These are phyloP conservation scores for Epichloe gansuensis DNA, from an alignment of 2,329 filamentous ascomycete species.

Conservation along the genomic window DNA sequence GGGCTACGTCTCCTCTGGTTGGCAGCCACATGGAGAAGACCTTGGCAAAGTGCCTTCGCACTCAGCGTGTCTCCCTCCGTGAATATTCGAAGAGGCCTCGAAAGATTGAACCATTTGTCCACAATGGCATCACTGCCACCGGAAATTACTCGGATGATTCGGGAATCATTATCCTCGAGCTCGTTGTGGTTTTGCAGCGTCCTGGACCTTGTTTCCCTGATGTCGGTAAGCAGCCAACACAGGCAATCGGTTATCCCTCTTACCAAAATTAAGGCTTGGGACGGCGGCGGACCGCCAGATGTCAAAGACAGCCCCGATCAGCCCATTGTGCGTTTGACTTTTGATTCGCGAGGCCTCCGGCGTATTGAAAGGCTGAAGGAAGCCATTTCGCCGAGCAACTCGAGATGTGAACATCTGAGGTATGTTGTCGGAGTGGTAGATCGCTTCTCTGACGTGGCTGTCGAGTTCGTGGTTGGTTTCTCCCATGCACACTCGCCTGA, in stretches of 20 bases:
- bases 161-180: neutral
- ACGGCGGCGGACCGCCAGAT: neutral
- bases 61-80: neutral
- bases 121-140: neutral
- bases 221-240: neutral
- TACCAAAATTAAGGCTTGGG: slow-evolving; percentile 1
- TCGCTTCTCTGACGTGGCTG: slow-evolving; percentile 1
- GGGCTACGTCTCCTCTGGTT: neutral
- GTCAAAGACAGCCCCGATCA: neutral
- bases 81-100: neutral
- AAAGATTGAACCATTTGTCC: neutral
- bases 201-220: neutral
- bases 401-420: neutral
- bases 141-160: neutral
- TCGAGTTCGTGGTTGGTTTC: slow-evolving; percentile 1
- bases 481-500: neutral
- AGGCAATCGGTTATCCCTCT: neutral
- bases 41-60: neutral
- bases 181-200: neutral
- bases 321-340: neutral
- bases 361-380: slow-evolving; percentile 2
- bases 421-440: slow-evolving; percentile 1
- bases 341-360: neutral
- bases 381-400: neutral
- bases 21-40: slow-evolving; percentile 3